Evolutionary conservation across 306 rosid genomes (phyloP), one percentile per base, ranked within the genome.

Genomic region (Quercus wislizeni): DNA sequence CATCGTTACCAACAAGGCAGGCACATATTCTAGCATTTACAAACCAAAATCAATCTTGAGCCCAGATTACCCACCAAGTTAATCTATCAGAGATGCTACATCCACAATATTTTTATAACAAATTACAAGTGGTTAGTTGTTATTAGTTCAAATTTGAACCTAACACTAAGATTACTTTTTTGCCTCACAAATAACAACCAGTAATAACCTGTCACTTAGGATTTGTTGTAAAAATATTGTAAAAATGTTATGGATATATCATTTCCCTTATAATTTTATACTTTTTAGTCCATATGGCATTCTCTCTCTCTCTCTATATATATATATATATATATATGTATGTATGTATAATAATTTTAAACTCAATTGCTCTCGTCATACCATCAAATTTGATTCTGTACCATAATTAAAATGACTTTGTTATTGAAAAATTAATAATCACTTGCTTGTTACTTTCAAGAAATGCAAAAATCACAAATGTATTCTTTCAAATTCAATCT

Each of bases 281-380:
- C 25, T 59, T 23, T 59, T 59, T 23, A 59, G 5, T 13, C 28
- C 28, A 21, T 21, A 12, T 20, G 23, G 65, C 6, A 58, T 21
- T 58, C 30, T 21, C 64, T 8, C 5, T 33, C 5, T 33, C n/a
- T n/a, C n/a, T n/a, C n/a, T n/a, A n/a, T n/a, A n/a, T n/a, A n/a
- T n/a, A n/a, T n/a, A n/a, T n/a, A 5, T 35, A 35, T 33, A 0
- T 31, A 1, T 31, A 0, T 33, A 1, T 33, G 0, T 31, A 1
- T 35, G 8, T 35, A 8, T 57, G 3, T 56, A 7, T 21, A n/a
- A 6, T 57, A 8, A n/a, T 58, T 21, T 21, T 58, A 58, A 58
- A 20, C 30, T 21, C 65, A 20, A 23, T 58, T 58, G 64, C 4
- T 58, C 64, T 0, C 18, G 31, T 59, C 65, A 59, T 23, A 59